Evolutionary conservation across 805 yeast genomes (phyloP).

Genomic region (Candida ovalis): DNA sequence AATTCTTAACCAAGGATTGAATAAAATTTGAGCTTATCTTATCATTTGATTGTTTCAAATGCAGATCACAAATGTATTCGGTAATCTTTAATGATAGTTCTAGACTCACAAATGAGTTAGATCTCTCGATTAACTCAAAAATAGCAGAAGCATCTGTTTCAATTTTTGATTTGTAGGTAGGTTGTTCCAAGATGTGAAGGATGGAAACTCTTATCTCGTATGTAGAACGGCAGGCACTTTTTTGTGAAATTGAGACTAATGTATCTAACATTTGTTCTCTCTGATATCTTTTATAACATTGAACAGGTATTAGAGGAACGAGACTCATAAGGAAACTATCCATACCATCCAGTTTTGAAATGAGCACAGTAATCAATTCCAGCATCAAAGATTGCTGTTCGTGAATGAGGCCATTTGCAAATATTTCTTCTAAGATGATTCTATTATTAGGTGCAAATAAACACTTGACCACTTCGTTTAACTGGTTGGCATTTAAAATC

Average conservation of each 20-base stretch:
- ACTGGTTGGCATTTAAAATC: conserved; percentile 29
- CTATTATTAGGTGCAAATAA: conserved; percentile 25
- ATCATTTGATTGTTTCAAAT: conserved; percentile 38
- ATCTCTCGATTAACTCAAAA: conserved; percentile 8
- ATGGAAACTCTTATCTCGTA: conserved; percentile 16
- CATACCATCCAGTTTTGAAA: not conserved
- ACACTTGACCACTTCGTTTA: conserved; percentile 27
- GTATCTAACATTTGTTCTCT: conserved; percentile 29
- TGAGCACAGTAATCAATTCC: conserved; percentile 14
- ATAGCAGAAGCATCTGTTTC: conserved; percentile 34
- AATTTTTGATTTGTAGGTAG: conserved; percentile 50
- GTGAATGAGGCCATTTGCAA: conserved; percentile 39
- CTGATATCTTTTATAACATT: conserved; percentile 39
- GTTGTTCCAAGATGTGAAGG: conserved; percentile 41
- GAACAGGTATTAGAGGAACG: conserved; percentile 41
- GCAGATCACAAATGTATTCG: conserved; percentile 36
- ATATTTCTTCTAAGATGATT: conserved; percentile 20
- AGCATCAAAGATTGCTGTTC: conserved; percentile 43
- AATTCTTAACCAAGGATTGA: not conserved
- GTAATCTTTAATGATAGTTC: conserved; percentile 27
- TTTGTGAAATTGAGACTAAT: conserved; percentile 9
- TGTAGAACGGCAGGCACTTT: not conserved
- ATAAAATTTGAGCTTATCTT: conserved; percentile 24
- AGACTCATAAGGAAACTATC: not conserved
- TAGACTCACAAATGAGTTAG: conserved; percentile 10